Evolutionary conservation across 176 grass and related monocot species (phyloP), one percentile per base, ranked within the genome.

Genomic region (Musa schizocarpa): DNA sequence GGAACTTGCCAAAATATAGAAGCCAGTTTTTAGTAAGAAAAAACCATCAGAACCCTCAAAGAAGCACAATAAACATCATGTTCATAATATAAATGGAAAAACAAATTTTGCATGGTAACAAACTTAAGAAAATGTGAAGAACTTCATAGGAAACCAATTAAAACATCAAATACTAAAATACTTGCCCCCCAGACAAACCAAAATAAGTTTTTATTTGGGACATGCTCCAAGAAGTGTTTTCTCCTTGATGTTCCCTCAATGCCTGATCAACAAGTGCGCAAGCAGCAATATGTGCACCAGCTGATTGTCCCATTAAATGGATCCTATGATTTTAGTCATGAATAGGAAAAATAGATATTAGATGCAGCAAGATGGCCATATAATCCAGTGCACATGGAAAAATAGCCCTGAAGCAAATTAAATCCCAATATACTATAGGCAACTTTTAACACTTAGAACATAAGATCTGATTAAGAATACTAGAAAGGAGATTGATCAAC

Each of bases 301-400:
- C 90, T 76, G 95, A 99, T 80, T 99, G 95, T 21, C 95, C 95
- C 86, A 99, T 94, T 78, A 99, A 84, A 84, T 94, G 89, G 62
- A 99, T 84, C 82, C 95, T 99, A 74, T 53, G 85, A 9, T 56
- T 78, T 71, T 54, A 81, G 55, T 69, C 14, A 81, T 68, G 34
- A 81, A 52, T 19, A 2, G 61, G 56, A 11, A 63, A 78, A 51
- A 74, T 58, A 43, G 77, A 48, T 70, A 54, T 63, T 62, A 63
- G 66, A 57, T 64, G 68, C 43, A 81, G 54, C 17, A 3, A 10
- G 10, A 22, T 51, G 48, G 9, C 51, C 43, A 17, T 50, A 70
- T 70, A 20, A 70, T 50, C 14, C 7, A 50, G 24, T 43, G 34
- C 12, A 13, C 13, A 69, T 16, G 20, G 9, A 69, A 69, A 1